phyloP scores from a whole-genome alignment of 2,329 filamentous ascomycete genomes.

The Bertia moriformis region DNA sequence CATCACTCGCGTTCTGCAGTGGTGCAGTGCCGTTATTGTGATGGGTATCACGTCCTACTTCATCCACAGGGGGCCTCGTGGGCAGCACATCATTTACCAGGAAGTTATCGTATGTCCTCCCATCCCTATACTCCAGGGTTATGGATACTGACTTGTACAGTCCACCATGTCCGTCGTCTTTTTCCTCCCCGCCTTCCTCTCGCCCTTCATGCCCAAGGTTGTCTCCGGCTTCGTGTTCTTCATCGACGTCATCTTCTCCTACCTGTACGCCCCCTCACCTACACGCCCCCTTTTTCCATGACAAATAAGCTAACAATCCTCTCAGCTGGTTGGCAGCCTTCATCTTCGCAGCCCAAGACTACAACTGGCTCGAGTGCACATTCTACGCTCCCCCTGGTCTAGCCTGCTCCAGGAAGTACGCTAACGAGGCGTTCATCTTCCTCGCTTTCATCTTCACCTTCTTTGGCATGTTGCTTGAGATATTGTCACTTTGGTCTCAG shows the following conservation, averaged over 20 bases:
- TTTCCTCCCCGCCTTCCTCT: slow-evolving; percentile 23
- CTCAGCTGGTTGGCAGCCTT: slow-evolving; percentile 28
- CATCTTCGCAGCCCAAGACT: slow-evolving; percentile 29
- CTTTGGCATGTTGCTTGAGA: slow-evolving; percentile 19
- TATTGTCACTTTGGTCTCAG: slow-evolving; percentile 16
- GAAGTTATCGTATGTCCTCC: slow-evolving; percentile 19
- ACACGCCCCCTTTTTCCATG: not conserved
- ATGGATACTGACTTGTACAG: slow-evolving; percentile 5
- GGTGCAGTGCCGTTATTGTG: slow-evolving; percentile 21
- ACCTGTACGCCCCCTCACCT: slow-evolving; percentile 17
- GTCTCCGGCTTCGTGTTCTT: slow-evolving; percentile 19
- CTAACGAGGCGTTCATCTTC: slow-evolving; percentile 26
- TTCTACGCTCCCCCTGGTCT: slow-evolving; percentile 14
- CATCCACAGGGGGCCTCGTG: slow-evolving; percentile 14
- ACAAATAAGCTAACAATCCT: slow-evolving; percentile 3
- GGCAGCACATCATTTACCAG: slow-evolving; percentile 18
- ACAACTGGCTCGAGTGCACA: slow-evolving; percentile 15
- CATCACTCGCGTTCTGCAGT: slow-evolving; percentile 14
- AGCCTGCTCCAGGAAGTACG: slow-evolving; percentile 19
- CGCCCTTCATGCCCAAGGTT: slow-evolving; percentile 18
- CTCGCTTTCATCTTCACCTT: slow-evolving; percentile 26
- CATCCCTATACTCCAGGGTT: not conserved
- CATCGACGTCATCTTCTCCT: slow-evolving; percentile 27
- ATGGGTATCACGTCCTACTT: slow-evolving; percentile 23
- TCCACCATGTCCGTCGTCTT: slow-evolving; percentile 20